These are phyloP conservation scores for Colletotrichum sp. DNA, from an alignment of 2,329 filamentous ascomycete genomes.

Conservation along the genomic window DNA sequence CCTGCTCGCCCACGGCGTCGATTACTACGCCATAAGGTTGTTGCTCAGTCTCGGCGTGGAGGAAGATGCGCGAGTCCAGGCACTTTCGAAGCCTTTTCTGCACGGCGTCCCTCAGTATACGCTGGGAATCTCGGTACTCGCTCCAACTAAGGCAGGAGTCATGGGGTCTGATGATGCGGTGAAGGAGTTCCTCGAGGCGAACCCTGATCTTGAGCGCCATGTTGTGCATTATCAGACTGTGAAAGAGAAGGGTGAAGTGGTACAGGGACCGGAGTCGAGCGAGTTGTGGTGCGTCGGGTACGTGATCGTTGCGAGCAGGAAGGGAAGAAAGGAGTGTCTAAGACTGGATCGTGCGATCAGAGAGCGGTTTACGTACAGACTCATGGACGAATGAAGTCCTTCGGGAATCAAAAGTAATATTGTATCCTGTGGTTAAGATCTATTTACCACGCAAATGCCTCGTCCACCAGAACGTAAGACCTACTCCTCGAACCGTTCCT, in stretches of 20 bases:
- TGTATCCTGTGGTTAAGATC: too few species aligned
- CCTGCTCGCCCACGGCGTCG: conserved; percentile 30
- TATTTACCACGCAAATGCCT: conserved; percentile 19
- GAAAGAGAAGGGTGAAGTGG: conserved; percentile 5
- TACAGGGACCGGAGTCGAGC: conserved; percentile 18
- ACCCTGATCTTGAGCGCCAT: conserved; percentile 4
- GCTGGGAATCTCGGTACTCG: conserved; percentile 21
- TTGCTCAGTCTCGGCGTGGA: conserved; percentile 22
- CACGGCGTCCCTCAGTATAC: conserved; percentile 17
- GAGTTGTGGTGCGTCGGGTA: conserved; percentile 22
- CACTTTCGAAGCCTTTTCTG: conserved; percentile 25
- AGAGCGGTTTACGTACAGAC: conserved; percentile 6
- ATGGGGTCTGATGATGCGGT: conserved; percentile 18
- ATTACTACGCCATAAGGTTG: conserved; percentile 32
- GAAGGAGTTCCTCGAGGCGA: neutral
- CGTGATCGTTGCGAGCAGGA: neutral
- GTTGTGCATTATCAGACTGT: conserved; percentile 20
- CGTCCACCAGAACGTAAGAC: conserved; percentile 20
- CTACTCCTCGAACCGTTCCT: neutral
- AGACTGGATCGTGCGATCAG: neutral
- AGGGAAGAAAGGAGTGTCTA: conserved; percentile 8
- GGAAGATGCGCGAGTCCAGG: conserved; percentile 16
- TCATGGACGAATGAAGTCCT: neutral
- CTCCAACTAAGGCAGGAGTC: conserved; percentile 2
- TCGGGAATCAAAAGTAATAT: too few species aligned